phyloP scores from a whole-genome alignment of 1,139 yeast species.

The Wickerhamiella infanticola region DNA sequence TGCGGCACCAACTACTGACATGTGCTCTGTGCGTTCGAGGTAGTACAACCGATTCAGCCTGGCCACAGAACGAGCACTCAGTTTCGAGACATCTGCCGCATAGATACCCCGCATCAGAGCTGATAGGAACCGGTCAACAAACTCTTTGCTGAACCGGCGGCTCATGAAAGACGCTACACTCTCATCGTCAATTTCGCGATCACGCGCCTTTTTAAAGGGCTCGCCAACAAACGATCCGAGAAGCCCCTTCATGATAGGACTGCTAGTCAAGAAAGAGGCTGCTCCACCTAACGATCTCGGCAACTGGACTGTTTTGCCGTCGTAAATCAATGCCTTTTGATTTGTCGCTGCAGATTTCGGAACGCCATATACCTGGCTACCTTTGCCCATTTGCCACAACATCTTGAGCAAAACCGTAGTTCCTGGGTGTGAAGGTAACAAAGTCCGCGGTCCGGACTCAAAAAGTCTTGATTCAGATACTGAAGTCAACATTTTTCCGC shows the following conservation, averaged over 20 bases:
- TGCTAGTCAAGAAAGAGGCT: slow-evolving; percentile 16
- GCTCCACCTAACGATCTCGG: slow-evolving; percentile 20
- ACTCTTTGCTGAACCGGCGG: slow-evolving; percentile 49
- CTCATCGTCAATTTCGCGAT: slow-evolving; percentile 38
- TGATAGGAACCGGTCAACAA: slow-evolving; percentile 55
- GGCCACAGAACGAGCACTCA: slow-evolving; percentile 47
- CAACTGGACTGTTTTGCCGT: slow-evolving; percentile 20
- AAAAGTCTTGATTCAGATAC: slow-evolving; percentile 12
- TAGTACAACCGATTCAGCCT: slow-evolving; percentile 29
- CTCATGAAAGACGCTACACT: slow-evolving; percentile 49
- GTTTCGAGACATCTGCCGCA: slow-evolving; percentile 61
- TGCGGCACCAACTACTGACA: slow-evolving; percentile 32
- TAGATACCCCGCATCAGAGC: slow-evolving; percentile 83
- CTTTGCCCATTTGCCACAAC: slow-evolving; percentile 31
- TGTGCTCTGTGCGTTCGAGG: slow-evolving; percentile 46
- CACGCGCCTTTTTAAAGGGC: slow-evolving; percentile 23
- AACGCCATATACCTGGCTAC: slow-evolving; percentile 36
- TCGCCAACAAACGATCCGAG: slow-evolving; percentile 19
- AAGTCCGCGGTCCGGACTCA: slow-evolving; percentile 30
- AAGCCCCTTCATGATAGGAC: slow-evolving; percentile 29
- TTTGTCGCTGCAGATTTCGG: slow-evolving; percentile 38
- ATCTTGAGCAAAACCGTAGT: slow-evolving; percentile 19
- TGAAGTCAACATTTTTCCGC: slow-evolving; percentile 52
- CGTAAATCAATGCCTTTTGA: slow-evolving; percentile 39
- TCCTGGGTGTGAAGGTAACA: slow-evolving; percentile 27